Evolutionary conservation across 768 basidiomycete genomes (phyloP).

Genomic region (Suillus hirtellus): DNA sequence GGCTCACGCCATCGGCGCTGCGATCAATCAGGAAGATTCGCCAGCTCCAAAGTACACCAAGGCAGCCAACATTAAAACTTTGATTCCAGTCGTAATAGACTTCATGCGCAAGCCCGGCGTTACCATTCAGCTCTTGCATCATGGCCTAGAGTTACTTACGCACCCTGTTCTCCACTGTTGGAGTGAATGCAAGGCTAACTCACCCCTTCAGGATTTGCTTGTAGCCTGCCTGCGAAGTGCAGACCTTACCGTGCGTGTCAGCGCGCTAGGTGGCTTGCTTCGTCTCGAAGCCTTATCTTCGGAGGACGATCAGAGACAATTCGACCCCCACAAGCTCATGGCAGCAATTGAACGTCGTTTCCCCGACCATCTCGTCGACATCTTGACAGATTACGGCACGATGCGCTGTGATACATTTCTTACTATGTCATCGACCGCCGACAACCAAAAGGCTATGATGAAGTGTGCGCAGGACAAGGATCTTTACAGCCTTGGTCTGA

Average conservation of each 20-base stretch:
- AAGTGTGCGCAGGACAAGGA: conserved; percentile 46
- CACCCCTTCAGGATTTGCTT: conserved; percentile 48
- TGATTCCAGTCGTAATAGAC: conserved; percentile 45
- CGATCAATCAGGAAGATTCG: conserved; percentile 40
- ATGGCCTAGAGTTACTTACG: conserved; percentile 50
- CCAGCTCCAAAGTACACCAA: conserved; percentile 40
- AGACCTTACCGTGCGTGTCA: conserved; percentile 53
- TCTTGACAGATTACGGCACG: conserved; percentile 50
- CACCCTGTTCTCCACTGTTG: conserved; percentile 45
- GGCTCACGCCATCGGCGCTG: conserved; percentile 50
- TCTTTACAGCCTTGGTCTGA: conserved; percentile 51
- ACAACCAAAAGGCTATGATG: conserved; percentile 58
- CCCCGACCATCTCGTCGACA: conserved; percentile 45
- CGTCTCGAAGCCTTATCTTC: conserved; percentile 45
- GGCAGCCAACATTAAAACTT: conserved; percentile 42
- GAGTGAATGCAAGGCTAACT: conserved; percentile 44
- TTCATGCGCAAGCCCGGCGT: conserved; percentile 45
- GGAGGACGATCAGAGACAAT: conserved; percentile 44
- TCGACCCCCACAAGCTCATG: conserved; percentile 53
- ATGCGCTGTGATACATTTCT: conserved; percentile 48
- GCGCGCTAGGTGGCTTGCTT: conserved; percentile 54
- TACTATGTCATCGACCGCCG: conserved; percentile 39
- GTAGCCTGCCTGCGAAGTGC: conserved; percentile 56
- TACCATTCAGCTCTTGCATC: conserved; percentile 46
- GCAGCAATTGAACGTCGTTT: conserved; percentile 41